Base-by-base conservation (phyloP, 1,139 yeast species). In the Yamadazyma atlantica region DNA sequence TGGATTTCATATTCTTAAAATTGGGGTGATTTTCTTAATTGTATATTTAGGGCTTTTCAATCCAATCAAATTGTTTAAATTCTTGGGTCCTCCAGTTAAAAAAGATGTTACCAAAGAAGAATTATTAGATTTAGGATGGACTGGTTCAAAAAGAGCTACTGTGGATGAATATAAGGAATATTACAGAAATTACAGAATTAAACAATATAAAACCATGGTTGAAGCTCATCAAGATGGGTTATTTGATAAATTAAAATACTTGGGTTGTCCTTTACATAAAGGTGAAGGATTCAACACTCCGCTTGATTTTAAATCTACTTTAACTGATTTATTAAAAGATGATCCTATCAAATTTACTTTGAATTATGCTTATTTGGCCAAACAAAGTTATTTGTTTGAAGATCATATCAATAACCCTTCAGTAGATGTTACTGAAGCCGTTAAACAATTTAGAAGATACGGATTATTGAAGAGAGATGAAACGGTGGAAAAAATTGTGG, bases 231-330 rank as follows among this genome's bases (percentile, higher is more conserved):
- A 79, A 56, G 69, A 76, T 15, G 96, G 96, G 13, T 60, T 81
- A 36, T 78, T 89, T 50, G 76, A 73, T 23, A 68, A 63, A 36
- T 72, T 89, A 49, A 72, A 69, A 46, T 63, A 69, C 33, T 78
- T 85, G 50, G 94, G 95, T 23, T 69, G 81, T 23, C 61, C 61
- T 17, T 75, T 92, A 48, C 75, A 75, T 19, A 64, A 66, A 10
- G 96, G 94, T 38, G 97, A 92, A 68, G 97, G 97, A 25, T 92
- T 69, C 62, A 75, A 76, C 50, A 80, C 89, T 17, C 84, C 85
- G 10, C 51, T 81, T 38, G 58, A 54, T 32, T 33, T 51, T 31
- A 55, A 61, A 42, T 45, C 55, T 32, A 50, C 58, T 32, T 41
- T 60, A 36, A 49, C 58, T 37, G 69, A 66, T 29, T 51, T 62